Evolutionary conservation across 257 asterid species (phyloP).

Genomic region (Phtheirospermum japonicum): DNA sequence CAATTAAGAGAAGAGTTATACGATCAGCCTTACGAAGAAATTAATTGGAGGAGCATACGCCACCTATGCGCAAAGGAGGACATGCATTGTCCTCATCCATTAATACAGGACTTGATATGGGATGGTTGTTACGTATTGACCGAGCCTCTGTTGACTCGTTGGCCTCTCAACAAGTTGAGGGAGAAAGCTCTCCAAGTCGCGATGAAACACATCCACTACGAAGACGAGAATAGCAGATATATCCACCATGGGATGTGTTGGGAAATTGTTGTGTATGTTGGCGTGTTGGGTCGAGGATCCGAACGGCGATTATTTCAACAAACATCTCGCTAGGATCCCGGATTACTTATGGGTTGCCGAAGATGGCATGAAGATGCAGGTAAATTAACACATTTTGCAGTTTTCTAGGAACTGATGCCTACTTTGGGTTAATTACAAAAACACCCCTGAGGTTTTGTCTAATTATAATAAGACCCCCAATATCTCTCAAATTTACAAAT

Average conservation of each 20-base stretch:
- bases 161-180: constrained; percentile 69
- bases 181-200: constrained; percentile 61
- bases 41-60: constrained; percentile 57
- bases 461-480: background rate
- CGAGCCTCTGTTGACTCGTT: constrained; percentile 67
- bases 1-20: constrained; percentile 62
- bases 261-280: constrained; percentile 67
- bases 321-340: constrained; percentile 70
- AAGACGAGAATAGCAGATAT: constrained; percentile 70
- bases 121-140: constrained; percentile 51
- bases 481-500: too few relatives aligned
- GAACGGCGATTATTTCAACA: constrained; percentile 68
- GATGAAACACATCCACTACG: constrained; percentile 70
- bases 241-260: constrained; percentile 73
- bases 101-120: constrained; percentile 68
- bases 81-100: constrained; percentile 68
- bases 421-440: background rate
- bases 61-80: constrained; percentile 78
- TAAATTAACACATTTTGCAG: constrained; percentile 1
- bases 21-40: constrained; percentile 50
- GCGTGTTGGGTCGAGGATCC: constrained; percentile 88
- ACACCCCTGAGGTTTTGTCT: background rate
- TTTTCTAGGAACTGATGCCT: background rate
- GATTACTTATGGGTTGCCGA: constrained; percentile 78
- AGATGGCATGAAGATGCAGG: constrained; percentile 92